These are phyloP conservation scores for Sporisorium exsertum DNA, from an alignment of 1,284 basidiomycete species.

Conservation along the genomic window DNA sequence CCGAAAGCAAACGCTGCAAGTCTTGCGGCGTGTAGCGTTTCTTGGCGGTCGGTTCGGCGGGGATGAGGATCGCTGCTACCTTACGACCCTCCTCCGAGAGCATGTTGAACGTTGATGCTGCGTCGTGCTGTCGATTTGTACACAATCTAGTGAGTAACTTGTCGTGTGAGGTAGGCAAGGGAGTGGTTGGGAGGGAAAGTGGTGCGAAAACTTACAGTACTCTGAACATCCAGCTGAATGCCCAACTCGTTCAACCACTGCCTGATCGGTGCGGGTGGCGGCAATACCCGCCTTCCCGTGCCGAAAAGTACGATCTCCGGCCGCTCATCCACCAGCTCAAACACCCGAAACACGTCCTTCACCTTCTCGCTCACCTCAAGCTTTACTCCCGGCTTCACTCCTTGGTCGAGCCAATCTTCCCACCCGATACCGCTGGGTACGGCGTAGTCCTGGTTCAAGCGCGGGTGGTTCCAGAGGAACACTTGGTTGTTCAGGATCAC, in stretches of 20 bases:
- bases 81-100: constrained; percentile 90
- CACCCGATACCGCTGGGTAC: constrained; percentile 69
- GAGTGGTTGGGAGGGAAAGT: not conserved
- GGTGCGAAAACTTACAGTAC: constrained; percentile 77
- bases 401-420: constrained; percentile 76
- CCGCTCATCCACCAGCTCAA: constrained; percentile 52
- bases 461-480: constrained; percentile 88
- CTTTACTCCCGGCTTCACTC: constrained; percentile 13
- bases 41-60: constrained; percentile 65
- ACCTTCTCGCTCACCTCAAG: constrained; percentile 28
- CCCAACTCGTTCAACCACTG: constrained; percentile 81
- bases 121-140: constrained; percentile 77
- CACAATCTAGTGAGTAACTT: too few relatives aligned
- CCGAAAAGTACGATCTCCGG: constrained; percentile 90
- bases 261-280: constrained; percentile 79
- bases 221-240: constrained; percentile 92
- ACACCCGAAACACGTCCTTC: constrained; percentile 41
- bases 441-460: constrained; percentile 68
- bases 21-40: constrained; percentile 27
- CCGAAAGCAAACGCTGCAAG: constrained; percentile 23
- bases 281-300: constrained; percentile 80
- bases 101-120: constrained; percentile 93
- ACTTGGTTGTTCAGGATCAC: constrained; percentile 85
- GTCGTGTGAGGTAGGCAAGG: not conserved
- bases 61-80: constrained; percentile 88